Base-by-base conservation (phyloP, 768 basidiomycete genomes). In the Melanogaster broomeanus region DNA sequence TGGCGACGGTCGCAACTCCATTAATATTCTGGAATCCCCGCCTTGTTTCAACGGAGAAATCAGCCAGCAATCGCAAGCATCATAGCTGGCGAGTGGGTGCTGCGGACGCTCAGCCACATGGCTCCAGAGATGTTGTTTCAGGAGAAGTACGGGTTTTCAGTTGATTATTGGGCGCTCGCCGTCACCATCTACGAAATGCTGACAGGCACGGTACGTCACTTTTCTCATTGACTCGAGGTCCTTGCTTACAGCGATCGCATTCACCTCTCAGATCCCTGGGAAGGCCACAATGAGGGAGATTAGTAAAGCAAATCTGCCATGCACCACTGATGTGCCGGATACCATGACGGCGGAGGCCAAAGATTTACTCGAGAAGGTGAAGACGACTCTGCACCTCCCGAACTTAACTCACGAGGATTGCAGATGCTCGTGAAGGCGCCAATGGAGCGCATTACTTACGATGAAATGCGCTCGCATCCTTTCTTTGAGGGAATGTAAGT, bases 131-230 rank as follows among this genome's bases (percentile, higher is more conserved):
- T 56, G 18, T 49, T 53, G 3, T 6, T 44, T 11, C 28, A 34
- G 18, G 10, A 18, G 12, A 19, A 28, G 22, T 56, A 56, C 27
- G 42, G 55, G 18, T 56, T 56, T 9, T 47, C 39, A 11, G 46
- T 56, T n/a, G 55, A 56, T 28, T 56, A 49, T n/a, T 56, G 55
- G 55, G 55, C 55, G 1, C 31, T 52, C 9, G 55, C 53, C 13
- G 22, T 56, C 16, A 53, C 53, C 21, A 21, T 56, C 22, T 53
- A 55, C 22, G 46, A 49, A 42, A 56, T 56, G 55, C 41, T 56
- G 9, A 10, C 27, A 2, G 55, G 55, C 19, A 31, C 9, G 42
- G 55, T 45, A 38, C 48, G 53, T 33, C 25, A 3, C 18, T 19
- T 48, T 13, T 24, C 21, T 47, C 11, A 6, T 34, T 15, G 11